phyloP scores from a whole-genome alignment of 257 asterid species.

The Craterostigma plantagineum region DNA sequence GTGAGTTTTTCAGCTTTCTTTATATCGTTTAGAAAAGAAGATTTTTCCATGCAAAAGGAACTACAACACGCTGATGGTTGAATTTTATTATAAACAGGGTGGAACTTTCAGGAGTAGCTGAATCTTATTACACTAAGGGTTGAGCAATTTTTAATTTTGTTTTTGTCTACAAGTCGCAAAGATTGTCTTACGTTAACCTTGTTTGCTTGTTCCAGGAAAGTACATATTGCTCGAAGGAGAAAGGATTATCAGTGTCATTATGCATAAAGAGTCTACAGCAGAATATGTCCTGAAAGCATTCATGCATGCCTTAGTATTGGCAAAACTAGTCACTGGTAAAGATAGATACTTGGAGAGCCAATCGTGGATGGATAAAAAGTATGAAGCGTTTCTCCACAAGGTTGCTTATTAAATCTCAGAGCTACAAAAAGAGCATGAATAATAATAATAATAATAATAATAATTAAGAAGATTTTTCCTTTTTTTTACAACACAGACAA shows the following conservation, averaged over 20 bases:
- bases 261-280: constrained; percentile 66
- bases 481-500: not conserved
- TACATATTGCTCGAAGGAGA: constrained; percentile 38
- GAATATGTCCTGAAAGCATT: too few species aligned
- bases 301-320: too few species aligned
- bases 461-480: not conserved
- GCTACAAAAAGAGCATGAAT: too few species aligned
- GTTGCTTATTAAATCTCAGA: constrained; percentile 12
- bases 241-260: constrained; percentile 22
- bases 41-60: not conserved
- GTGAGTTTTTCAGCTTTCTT: constrained; percentile 43
- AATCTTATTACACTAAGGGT: constrained; percentile 66
- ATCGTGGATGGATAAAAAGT: constrained; percentile 66
- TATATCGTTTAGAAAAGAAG: too few species aligned
- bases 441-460: not conserved
- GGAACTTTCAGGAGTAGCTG: constrained; percentile 34
- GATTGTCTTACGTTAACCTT: constrained; percentile 6
- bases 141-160: constrained; percentile 4
- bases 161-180: constrained; percentile 7
- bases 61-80: not conserved
- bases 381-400: constrained; percentile 33
- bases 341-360: constrained; percentile 42
- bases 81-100: constrained; percentile 29
- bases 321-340: constrained; percentile 23
- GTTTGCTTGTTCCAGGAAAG: constrained; percentile 29